These are phyloP conservation scores for Mycena rosella DNA, from an alignment of 768 basidiomycete species.

Conservation along the genomic window DNA sequence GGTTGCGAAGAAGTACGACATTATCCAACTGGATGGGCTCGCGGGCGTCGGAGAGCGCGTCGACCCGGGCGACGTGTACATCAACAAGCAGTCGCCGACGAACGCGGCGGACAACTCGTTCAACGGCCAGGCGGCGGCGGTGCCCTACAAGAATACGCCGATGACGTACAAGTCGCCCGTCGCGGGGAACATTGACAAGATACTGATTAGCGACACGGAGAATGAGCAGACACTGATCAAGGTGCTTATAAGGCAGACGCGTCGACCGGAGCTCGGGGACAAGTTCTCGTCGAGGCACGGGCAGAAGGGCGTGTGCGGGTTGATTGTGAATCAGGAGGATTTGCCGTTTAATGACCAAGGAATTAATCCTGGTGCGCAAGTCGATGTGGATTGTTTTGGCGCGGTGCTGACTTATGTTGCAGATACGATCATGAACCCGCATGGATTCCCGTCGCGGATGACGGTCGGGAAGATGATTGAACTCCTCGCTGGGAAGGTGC, in stretches of 20 bases:
- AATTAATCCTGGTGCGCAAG: conserved; percentile 82
- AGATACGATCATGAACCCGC: conserved; percentile 99
- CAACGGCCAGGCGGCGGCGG: conserved; percentile 84
- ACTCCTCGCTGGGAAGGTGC: conserved; percentile 92
- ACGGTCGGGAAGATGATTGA: conserved; percentile 99
- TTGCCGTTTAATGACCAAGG: conserved; percentile 99
- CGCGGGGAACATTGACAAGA: conserved; percentile 96
- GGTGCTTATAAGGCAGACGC: conserved; percentile 95
- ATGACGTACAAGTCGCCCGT: conserved; percentile 96
- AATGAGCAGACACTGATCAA: conserved; percentile 98
- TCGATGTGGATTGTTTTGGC: conserved; percentile 20
- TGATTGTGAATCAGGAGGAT: conserved; percentile 99
- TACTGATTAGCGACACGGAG: conserved; percentile 97
- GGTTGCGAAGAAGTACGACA: conserved; percentile 87
- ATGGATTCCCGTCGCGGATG: conserved; percentile 99
- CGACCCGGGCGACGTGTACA: conserved; percentile 92
- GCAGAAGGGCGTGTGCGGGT: conserved; percentile 98
- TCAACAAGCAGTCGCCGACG: conserved; percentile 96
- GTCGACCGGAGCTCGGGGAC: conserved; percentile 96
- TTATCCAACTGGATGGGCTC: conserved; percentile 92
- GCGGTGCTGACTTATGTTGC: conserved; percentile 22
- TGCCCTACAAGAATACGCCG: conserved; percentile 92
- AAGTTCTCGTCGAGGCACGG: conserved; percentile 99
- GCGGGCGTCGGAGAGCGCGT: conserved; percentile 96
- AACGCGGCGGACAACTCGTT: conserved; percentile 95